phyloP scores from a whole-genome alignment of 495 filamentous ascomycete species.

The Penicillium antarcticum region DNA sequence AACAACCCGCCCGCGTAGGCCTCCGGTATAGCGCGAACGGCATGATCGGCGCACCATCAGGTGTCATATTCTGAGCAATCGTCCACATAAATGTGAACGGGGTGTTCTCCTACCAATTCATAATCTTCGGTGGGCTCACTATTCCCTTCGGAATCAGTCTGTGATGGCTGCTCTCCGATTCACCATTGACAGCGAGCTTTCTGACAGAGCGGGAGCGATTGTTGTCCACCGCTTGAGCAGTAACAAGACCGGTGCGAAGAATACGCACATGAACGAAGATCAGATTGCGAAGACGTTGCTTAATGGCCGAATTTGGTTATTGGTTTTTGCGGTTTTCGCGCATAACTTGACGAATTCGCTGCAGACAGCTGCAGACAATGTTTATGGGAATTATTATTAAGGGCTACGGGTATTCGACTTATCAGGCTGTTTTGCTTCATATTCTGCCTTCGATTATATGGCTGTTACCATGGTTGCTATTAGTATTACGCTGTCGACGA shows the following conservation, averaged over 20 bases:
- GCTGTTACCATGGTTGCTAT: conserved; percentile 49
- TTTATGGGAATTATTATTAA: conserved; percentile 44
- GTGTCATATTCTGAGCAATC: background rate
- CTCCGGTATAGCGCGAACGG: background rate
- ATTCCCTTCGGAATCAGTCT: background rate
- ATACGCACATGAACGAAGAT: conserved; percentile 33
- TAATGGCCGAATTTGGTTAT: conserved; percentile 27
- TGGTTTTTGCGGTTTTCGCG: conserved; percentile 16
- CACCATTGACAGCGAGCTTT: conserved; percentile 36
- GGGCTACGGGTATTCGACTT: conserved; percentile 40
- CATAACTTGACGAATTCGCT: conserved; percentile 47
- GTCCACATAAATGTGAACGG: background rate
- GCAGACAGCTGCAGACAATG: conserved; percentile 53
- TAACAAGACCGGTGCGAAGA: conserved; percentile 47
- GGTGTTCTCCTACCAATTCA: background rate
- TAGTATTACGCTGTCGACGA: conserved; percentile 37
- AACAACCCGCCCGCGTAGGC: too few species aligned
- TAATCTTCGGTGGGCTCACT: background rate
- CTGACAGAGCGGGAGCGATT: conserved; percentile 35
- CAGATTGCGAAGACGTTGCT: conserved; percentile 25
- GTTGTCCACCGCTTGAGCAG: conserved; percentile 36
- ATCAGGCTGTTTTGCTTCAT: conserved; percentile 55
- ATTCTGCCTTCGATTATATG: conserved; percentile 54
- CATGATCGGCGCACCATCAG: background rate
- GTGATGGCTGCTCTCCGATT: conserved; percentile 36